Percentiles rank a stretch among this genome's conserved stretches.
Evolutionary conservation across 73 alveolate species (phyloP).

Genomic region (Paramecium sonneborni): DNA sequence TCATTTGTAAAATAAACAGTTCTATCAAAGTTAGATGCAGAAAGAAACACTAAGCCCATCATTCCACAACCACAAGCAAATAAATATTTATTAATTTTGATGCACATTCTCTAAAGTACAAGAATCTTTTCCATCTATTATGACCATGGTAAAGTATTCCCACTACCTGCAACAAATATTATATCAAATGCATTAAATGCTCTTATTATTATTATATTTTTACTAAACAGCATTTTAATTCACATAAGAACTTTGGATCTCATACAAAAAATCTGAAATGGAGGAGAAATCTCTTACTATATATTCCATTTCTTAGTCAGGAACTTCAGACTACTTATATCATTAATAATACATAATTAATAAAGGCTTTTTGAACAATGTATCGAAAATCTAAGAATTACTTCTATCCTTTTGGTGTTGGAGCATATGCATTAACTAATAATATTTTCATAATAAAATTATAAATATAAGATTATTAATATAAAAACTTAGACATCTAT

Average conservation of each 20-base stretch:
- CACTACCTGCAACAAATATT: conserved; percentile 17
- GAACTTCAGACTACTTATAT: conserved; percentile 19
- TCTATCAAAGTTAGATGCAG: conserved; percentile 50
- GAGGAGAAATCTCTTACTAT: conserved; percentile 22
- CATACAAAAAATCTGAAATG: conserved; percentile 18
- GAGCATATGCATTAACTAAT: neutral
- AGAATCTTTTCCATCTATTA: conserved; percentile 19
- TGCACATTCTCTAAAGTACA: conserved; percentile 40
- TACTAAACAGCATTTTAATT: conserved; percentile 48
- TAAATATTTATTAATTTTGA: conserved; percentile 34
- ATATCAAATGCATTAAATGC: conserved; percentile 49
- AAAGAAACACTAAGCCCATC: conserved; percentile 41
- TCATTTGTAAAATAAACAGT: conserved; percentile 51
- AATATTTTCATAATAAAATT: neutral
- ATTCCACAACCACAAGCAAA: conserved; percentile 50
- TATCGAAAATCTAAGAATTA: neutral
- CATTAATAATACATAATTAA: neutral
- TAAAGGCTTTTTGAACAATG: neutral
- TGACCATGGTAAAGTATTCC: conserved; percentile 41
- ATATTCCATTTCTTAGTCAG: conserved; percentile 17
- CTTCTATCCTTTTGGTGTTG: conserved; percentile 33
- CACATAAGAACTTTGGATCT: conserved; percentile 49
- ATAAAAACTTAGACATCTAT: neutral
- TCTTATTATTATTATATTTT: neutral
- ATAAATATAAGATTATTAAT: neutral